Percentiles rank a stretch among this genome's conserved stretches.
These are phyloP conservation scores for Colletotrichum noveboracense DNA, from an alignment of 2,329 filamentous ascomycete genomes.

Conservation along the genomic window DNA sequence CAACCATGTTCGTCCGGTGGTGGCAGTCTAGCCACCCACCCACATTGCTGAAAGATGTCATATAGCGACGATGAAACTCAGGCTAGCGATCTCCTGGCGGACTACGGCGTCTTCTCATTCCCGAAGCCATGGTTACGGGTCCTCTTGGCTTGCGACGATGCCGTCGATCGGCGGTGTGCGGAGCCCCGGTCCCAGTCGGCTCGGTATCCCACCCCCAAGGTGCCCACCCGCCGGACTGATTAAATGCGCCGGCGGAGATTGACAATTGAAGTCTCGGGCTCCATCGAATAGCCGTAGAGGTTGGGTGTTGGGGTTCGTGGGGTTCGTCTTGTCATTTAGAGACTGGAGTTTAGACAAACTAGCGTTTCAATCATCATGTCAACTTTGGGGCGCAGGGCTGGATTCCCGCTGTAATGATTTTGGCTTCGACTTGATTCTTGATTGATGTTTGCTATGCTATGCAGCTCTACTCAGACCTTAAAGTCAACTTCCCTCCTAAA, in stretches of 20 bases:
- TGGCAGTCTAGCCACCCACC: background rate
- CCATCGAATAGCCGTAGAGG: background rate
- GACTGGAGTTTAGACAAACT: background rate
- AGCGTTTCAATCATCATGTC: rapidly evolving
- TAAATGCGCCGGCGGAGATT: background rate
- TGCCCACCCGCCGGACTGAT: background rate
- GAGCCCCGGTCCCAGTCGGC: background rate
- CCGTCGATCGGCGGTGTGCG: background rate
- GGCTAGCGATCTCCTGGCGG: background rate
- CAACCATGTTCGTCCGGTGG: background rate
- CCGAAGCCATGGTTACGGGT: background rate
- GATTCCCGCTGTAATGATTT: background rate
- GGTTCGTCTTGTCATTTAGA: background rate
- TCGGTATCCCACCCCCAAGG: background rate
- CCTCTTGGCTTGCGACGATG: background rate
- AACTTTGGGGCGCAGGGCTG: background rate
- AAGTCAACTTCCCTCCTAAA: too few relatives aligned
- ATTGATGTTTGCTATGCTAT: background rate
- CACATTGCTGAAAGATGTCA: background rate
- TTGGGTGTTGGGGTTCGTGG: background rate
- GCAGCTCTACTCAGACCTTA: rapidly evolving
- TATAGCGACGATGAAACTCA: background rate
- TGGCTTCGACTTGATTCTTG: background rate
- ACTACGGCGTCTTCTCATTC: background rate
- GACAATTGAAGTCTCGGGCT: background rate